A percentile compares a stretch with the other conserved stretches of the same genome.
These are phyloP conservation scores for Candida ficus DNA, from an alignment of 805 yeast genomes.

Conservation along the genomic window DNA sequence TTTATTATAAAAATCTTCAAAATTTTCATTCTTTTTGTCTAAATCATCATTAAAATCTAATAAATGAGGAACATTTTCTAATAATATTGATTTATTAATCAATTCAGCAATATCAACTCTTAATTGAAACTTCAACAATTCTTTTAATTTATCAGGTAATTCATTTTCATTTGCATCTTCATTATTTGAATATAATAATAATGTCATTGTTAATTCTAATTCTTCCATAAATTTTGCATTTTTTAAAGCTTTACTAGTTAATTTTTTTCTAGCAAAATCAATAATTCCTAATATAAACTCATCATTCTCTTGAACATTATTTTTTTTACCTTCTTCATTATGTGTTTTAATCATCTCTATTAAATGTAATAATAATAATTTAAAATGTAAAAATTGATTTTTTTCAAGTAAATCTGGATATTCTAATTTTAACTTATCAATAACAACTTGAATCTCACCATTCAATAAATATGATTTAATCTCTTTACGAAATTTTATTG, in stretches of 20 bases:
- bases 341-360: constrained; percentile 68
- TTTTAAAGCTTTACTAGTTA: constrained; percentile 56
- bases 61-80: constrained; percentile 15
- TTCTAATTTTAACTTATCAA: constrained; percentile 47
- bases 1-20: constrained; percentile 2
- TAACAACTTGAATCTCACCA: constrained; percentile 59
- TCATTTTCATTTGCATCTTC: constrained; percentile 15
- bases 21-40: neutral
- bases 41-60: constrained; percentile 8
- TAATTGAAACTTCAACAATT: constrained; percentile 52
- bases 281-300: constrained; percentile 50
- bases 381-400: constrained; percentile 63
- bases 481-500: constrained; percentile 46
- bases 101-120: constrained; percentile 62
- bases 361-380: constrained; percentile 63
- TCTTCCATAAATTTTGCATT: constrained; percentile 60
- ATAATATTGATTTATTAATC: constrained; percentile 62
- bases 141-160: constrained; percentile 50
- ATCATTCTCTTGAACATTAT: constrained; percentile 30
- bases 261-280: constrained; percentile 53
- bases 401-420: constrained; percentile 64
- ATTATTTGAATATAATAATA: constrained; percentile 47
- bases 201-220: constrained; percentile 78
- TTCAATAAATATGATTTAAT: constrained; percentile 49
- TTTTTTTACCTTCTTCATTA: constrained; percentile 20